Evolutionary conservation across 140 eudicot species (phyloP).

Genomic region (Bidens hawaiensis): DNA sequence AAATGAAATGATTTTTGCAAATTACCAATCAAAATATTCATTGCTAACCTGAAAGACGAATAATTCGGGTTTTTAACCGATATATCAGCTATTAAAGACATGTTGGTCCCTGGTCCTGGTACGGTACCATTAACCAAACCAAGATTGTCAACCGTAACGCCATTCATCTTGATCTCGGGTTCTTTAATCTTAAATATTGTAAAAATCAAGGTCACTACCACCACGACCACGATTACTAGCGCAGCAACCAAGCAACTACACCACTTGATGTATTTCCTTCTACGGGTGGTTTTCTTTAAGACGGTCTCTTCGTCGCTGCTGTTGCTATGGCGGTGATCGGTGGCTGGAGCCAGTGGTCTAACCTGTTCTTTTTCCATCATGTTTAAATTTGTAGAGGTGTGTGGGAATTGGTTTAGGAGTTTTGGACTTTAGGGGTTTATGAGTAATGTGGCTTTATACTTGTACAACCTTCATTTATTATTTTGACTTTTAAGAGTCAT

Average conservation of each 20-base stretch:
- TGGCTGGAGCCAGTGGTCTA: slow-evolving; percentile 35
- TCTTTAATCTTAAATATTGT: slow-evolving; percentile 58
- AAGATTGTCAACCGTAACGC: slow-evolving; percentile 31
- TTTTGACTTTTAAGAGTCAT: slow-evolving; percentile 10
- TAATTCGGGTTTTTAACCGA: slow-evolving; percentile 76
- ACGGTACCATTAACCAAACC: slow-evolving; percentile 26
- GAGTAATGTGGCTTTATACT: slow-evolving; percentile 8
- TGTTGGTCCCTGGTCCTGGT: slow-evolving; percentile 48
- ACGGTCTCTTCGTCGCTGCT: slow-evolving; percentile 29
- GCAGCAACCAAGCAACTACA: slow-evolving; percentile 20
- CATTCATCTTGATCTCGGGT: slow-evolving; percentile 49
- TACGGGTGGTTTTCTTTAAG: not conserved
- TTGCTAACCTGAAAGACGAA: slow-evolving; percentile 54
- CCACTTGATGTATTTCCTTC: slow-evolving; percentile 35
- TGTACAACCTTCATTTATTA: not conserved
- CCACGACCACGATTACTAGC: slow-evolving; percentile 29
- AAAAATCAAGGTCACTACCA: slow-evolving; percentile 43
- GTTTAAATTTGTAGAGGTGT: no score
- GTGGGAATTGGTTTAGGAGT: no score
- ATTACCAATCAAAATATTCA: slow-evolving; percentile 7
- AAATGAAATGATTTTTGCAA: no score
- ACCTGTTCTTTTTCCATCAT: no score
- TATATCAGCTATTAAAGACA: slow-evolving; percentile 47
- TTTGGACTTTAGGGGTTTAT: not conserved
- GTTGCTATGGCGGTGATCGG: not conserved